Evolutionary conservation across 192 early-diverging fungal species (phyloP), one percentile per base, ranked within the genome.

Genomic region (Linnemannia exigua): DNA sequence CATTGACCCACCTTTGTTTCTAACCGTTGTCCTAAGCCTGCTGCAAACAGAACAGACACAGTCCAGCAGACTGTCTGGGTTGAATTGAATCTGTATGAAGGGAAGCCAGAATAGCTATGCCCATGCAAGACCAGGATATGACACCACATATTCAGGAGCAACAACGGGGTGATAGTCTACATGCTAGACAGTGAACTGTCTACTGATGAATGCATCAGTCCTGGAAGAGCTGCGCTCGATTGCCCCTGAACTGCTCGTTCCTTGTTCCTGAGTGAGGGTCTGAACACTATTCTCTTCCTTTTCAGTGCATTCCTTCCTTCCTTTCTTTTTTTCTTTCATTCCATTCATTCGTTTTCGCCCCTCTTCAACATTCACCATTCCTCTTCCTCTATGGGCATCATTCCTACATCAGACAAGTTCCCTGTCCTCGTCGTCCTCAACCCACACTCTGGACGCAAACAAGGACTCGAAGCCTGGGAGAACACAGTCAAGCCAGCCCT

Each of bases 401-500:
- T 76, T 48, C 41, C 81, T 38, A 73, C 81, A 4, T 85, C 83
- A 12, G 35, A 72, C 47, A 68, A 51, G 5, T 79, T 79, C 67
- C 77, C 84, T 28, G 36, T 89, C 8, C 70, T 80, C 36, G 87
- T 89, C 9, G 75, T 90, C 22, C 70, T 88, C 20, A 90, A 90
- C 51, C 88, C 88, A 0, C 15, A 75, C 54, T 83, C 90, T 2
- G 90, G 90, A 48, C 54, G 3, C 17, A 82, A 80, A 20, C 80
- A 87, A 46, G 71, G 76, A 15, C 54, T 69, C 35, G 72, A 72
- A 4, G 44, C 75, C n/a, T 88, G 81, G 79, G 73, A 84, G 16
- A 72, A 80, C 14, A 68, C 81, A 14, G 82, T 91, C 52, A 72
- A 77, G 37, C 90, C 90, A 5, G 88, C 88, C 68, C 80, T 91